Evolutionary conservation across 306 rosid species (phyloP).

Genomic region (Echinosophora koreensis): DNA sequence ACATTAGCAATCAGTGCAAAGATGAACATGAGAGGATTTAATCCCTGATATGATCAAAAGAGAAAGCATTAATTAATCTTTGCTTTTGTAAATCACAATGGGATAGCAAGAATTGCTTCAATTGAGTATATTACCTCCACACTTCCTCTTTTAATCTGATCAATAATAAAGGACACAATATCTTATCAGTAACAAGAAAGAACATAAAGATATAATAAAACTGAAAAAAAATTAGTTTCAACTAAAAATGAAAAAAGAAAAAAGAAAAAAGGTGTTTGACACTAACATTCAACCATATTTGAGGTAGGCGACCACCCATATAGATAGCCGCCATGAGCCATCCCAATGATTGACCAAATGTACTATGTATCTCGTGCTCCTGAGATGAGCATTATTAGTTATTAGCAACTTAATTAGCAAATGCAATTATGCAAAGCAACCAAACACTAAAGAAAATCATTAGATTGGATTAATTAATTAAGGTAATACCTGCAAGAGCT

Average conservation of each 20-base stretch:
- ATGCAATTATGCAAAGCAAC: neutral
- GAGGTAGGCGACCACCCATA: slow-evolving; percentile 89
- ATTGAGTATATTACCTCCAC: slow-evolving; percentile 70
- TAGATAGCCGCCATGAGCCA: slow-evolving; percentile 97
- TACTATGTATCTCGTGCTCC: slow-evolving; percentile 59
- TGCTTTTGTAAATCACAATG: neutral
- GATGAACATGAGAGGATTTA: slow-evolving; percentile 90
- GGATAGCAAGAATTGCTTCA: neutral
- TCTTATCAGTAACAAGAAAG: slow-evolving; percentile 13
- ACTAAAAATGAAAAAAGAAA: neutral
- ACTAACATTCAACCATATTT: slow-evolving; percentile 86
- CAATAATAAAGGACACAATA: slow-evolving; percentile 20
- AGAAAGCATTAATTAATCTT: neutral
- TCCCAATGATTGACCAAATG: slow-evolving; percentile 78
- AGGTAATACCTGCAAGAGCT: slow-evolving; percentile 61
- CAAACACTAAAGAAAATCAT: neutral
- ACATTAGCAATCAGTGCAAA: slow-evolving; percentile 84
- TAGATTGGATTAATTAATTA: neutral
- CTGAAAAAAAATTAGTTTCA: neutral
- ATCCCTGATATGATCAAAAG: slow-evolving; percentile 58
- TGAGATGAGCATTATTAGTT: slow-evolving; percentile 31
- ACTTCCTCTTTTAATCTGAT: slow-evolving; percentile 87
- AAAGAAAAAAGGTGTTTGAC: neutral
- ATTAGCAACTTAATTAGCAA: neutral
- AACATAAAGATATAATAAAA: neutral